Evolutionary conservation across 768 basidiomycete genomes (phyloP).

Genomic region (Trichaptum fuscoviolaceum): DNA sequence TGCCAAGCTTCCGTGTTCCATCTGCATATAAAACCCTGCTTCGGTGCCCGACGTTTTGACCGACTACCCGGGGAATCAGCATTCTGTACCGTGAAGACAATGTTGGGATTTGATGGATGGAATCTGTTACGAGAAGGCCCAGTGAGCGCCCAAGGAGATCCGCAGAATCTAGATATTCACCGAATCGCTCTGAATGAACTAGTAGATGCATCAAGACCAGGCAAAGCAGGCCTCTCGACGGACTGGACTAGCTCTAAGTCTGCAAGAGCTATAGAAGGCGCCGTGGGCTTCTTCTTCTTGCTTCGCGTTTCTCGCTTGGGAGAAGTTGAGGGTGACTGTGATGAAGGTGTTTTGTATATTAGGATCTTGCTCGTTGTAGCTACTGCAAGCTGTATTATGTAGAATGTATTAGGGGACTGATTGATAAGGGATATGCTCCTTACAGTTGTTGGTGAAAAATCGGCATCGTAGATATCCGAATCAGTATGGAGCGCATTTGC

Average conservation of each 20-base stretch:
- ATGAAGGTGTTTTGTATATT: conserved; percentile 51
- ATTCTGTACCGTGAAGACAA: conserved; percentile 71
- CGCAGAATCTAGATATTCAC: conserved; percentile 25
- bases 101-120: conserved; percentile 44
- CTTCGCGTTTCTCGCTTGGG: conserved; percentile 30
- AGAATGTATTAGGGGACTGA: background rate
- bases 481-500: conserved; percentile 45
- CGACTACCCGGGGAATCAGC: conserved; percentile 54
- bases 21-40: conserved; percentile 60
- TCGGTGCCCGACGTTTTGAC: conserved; percentile 36
- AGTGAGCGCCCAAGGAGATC: conserved; percentile 3
- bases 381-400: conserved; percentile 58
- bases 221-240: conserved; percentile 47
- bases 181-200: conserved; percentile 54
- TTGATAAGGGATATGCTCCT: conserved; percentile 15
- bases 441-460: conserved; percentile 68
- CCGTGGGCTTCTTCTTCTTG: conserved; percentile 35
- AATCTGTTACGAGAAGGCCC: conserved; percentile 35
- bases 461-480: conserved; percentile 83
- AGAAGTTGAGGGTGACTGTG: conserved; percentile 14
- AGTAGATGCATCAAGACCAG: conserved; percentile 42
- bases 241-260: conserved; percentile 37
- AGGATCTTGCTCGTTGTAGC: conserved; percentile 59
- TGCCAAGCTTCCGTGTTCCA: conserved; percentile 75
- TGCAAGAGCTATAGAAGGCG: conserved; percentile 10